Evolutionary conservation across 2,329 filamentous ascomycete genomes (phyloP), one percentile per base, ranked within the genome.

Genomic region (Metarhizium sp.): DNA sequence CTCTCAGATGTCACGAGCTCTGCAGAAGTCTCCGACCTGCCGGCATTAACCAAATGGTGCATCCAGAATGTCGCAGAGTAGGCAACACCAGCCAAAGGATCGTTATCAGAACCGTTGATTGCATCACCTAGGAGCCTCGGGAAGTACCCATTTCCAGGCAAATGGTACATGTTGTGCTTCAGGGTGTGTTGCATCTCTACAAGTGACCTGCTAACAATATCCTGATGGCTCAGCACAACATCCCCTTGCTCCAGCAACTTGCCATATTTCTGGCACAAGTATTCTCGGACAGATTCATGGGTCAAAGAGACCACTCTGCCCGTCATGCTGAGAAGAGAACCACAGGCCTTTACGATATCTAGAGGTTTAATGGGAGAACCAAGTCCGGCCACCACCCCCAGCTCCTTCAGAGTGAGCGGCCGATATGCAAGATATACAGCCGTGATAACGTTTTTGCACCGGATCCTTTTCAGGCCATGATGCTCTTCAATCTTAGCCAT

Each of bases 211-310:
- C 58, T 63, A 50, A 69, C 69, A 2, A 77, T 67, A 0, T 8
- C n/a, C 13, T 63, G 52, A 56, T 75, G 69, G 14, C 58, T 57
- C 6, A 62, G 48, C n/a, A 54, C 42, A 6, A 55, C 40, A 1
- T 69, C 65, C 43, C 50, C 30, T 43, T 14, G 65, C 65, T 54
- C 72, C 69, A 14, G 73, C 59, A n/a, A 59, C 50, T n/a, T 53
- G 10, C 16, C 42, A 47, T 55, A 58, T 58, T 2, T 62, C 50
- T 30, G 58, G 20, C 6, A 55, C 3, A 76, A 51, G 58, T 64
- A 74, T 38, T 77, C 74, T 52, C 75, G 74, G 3, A 71, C 74
- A 8, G 73, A 76, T 55, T 75, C 69, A 55, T 78, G 73, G 0
- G 76, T 63, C 49, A 76, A 69, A 42, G 66, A 71, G 11, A 76